A percentile compares a stretch with the other conserved stretches of the same genome.
Conservation (phyloP, 2,329 filamentous ascomycete genomes). For the Xylaria sp. region DNA sequence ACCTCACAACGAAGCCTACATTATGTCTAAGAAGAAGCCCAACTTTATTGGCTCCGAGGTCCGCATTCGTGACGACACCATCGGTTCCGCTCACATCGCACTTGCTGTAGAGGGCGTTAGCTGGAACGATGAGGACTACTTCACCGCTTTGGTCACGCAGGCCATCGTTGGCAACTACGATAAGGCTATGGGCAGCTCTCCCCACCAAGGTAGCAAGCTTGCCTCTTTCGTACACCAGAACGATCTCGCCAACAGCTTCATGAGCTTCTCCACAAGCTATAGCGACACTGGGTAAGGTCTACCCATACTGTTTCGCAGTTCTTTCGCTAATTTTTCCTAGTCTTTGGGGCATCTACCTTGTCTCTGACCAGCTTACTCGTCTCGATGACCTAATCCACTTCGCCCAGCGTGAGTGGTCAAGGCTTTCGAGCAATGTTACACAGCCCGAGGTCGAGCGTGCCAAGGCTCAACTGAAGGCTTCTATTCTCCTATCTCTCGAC, state of each 20-base stretch:
- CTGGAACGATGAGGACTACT: constrained; percentile 99
- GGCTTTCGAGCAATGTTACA: constrained; percentile 87
- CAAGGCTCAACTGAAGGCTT: constrained; percentile 99
- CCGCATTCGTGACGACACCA: constrained; percentile 93
- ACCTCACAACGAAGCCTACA: constrained; percentile 77
- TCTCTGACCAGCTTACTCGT: constrained; percentile 85
- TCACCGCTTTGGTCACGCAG: constrained; percentile 96
- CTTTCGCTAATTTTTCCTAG: constrained; percentile 58
- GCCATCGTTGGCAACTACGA: constrained; percentile 99
- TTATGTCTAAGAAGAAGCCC: constrained; percentile 85
- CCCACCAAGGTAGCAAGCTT: constrained; percentile 98
- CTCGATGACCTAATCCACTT: constrained; percentile 98
- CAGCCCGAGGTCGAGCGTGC: constrained; percentile 95
- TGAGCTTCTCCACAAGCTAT: constrained; percentile 99
- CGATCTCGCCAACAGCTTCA: constrained; percentile 98
- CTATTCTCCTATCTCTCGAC: constrained; percentile 94
- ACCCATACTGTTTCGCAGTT: neutral
- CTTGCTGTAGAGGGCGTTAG: constrained; percentile 99
- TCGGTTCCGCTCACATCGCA: constrained; percentile 96
- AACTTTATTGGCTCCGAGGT: constrained; percentile 98
- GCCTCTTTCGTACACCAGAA: constrained; percentile 94
- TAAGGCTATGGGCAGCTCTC: constrained; percentile 96
- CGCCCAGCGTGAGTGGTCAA: constrained; percentile 97
- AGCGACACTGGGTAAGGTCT: constrained; percentile 91
- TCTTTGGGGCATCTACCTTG: constrained; percentile 99